Evolutionary conservation across 768 basidiomycete genomes (phyloP), one percentile per base, ranked within the genome.

Genomic region (Russula sp.): DNA sequence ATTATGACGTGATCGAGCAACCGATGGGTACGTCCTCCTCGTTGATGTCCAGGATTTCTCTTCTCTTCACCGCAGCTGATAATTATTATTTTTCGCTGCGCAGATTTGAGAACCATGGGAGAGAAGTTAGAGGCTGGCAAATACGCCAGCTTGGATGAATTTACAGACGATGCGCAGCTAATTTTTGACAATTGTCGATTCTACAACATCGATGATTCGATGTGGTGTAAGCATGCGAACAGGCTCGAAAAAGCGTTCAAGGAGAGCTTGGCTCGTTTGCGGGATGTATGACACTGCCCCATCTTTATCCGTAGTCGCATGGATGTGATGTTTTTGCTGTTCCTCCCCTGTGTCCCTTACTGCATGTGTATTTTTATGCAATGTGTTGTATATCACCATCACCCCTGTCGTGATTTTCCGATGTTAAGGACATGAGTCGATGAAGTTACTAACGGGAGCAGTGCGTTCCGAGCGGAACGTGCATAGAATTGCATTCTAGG

Each of bases 71-170:
- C 18, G 7, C 59, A 48, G 27, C 62, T 47, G 35, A 55, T 57
- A 54, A 18, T 34, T 34, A 22, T 37, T 45, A 56, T 62, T 45
- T n/a, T 31, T 39, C 27, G 35, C 39, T 32, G 18, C 31, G 49
- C 69, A 97, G 94, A 98, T 74, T 83, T 98, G 69, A 76, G 78
- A 59, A 94, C 91, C 2, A 96, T 98, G 84, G 84, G 88, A 68
- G 80, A 87, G 71, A 98, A 94, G 74, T 82, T 98, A n/a, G 87
- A 92, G 40, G 84, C 80, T n/a, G 89, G 89, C 71, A 84, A 89
- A 70, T 98, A 98, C 73, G 73, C 78, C 11, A 78, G 80, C n/a
- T 75, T 94, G 55, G 86, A 87, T 54, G 76, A 79, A 37, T 96
- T 98, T 70, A 73, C 85, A 20, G 82, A 80, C 48, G 97, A 98